These are phyloP conservation scores for Pichia nakasei DNA, from an alignment of 805 yeast genomes.

Conservation along the genomic window DNA sequence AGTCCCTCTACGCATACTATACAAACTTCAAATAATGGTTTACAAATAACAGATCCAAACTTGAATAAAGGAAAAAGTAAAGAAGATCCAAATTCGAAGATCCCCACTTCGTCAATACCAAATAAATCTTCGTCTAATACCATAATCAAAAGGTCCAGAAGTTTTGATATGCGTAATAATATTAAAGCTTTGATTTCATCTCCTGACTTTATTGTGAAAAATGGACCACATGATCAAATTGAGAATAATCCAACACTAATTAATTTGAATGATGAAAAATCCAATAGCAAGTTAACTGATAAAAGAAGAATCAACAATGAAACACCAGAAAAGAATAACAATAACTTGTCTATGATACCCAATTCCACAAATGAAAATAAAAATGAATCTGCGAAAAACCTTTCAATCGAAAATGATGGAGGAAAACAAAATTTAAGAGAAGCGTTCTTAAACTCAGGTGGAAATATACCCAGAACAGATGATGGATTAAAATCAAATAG, in stretches of 20 bases:
- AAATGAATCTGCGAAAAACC: too few relatives aligned
- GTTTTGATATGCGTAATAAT: conserved; percentile 14
- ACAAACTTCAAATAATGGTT: too few relatives aligned
- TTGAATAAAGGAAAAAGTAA: too few relatives aligned
- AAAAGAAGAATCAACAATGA: too few relatives aligned
- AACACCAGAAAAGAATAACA: too few relatives aligned
- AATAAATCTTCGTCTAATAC: not conserved
- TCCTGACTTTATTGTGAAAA: not conserved
- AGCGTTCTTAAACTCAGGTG: not conserved
- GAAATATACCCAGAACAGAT: not conserved
- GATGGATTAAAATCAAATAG: conserved; percentile 7
- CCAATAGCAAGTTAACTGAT: not conserved
- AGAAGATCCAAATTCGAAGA: too few relatives aligned
- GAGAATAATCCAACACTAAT: not conserved
- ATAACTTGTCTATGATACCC: too few relatives aligned
- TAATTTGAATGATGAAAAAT: too few relatives aligned
- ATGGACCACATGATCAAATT: too few relatives aligned
- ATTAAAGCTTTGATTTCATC: not conserved
- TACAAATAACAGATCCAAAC: too few relatives aligned
- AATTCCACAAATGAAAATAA: not conserved
- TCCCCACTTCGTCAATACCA: too few relatives aligned
- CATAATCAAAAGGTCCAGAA: conserved; percentile 18
- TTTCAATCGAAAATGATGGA: not conserved
- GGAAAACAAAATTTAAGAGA: not conserved
- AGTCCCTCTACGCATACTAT: too few relatives aligned